These are phyloP conservation scores for Candida bentonensis DNA, from an alignment of 805 yeast species.

Conservation along the genomic window DNA sequence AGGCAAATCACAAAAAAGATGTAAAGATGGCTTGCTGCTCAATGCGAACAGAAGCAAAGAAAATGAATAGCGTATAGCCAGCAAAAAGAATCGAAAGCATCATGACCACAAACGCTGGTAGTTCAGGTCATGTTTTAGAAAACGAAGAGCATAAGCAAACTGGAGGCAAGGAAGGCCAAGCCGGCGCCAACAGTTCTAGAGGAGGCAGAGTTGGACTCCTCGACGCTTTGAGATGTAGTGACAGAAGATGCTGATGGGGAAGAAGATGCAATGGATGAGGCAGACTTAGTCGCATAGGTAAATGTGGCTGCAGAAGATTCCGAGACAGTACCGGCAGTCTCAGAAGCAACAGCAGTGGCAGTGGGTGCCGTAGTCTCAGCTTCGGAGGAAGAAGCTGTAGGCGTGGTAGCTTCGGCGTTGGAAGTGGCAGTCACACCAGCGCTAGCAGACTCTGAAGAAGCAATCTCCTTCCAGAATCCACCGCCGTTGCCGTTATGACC, in stretches of 20 bases:
- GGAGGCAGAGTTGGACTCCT: neutral
- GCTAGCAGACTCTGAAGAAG: neutral
- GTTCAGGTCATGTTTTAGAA: neutral
- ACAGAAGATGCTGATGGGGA: neutral
- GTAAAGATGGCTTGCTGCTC: neutral
- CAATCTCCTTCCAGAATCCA: constrained; percentile 1
- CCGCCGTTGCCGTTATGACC: too few relatives aligned
- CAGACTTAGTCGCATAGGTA: too few relatives aligned
- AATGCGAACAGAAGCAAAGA: neutral
- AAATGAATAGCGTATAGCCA: neutral
- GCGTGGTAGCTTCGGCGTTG: neutral
- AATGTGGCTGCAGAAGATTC: neutral
- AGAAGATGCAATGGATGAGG: neutral
- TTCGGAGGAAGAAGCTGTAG: neutral
- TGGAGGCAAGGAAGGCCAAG: neutral
- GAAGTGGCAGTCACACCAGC: neutral
- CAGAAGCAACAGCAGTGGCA: too few relatives aligned
- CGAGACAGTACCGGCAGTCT: too few relatives aligned
- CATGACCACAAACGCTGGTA: neutral
- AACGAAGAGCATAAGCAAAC: neutral
- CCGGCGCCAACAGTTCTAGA: neutral
- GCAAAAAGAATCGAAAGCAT: neutral
- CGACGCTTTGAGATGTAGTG: neutral
- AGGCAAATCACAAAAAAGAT: neutral
- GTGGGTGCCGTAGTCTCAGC: too few relatives aligned